A percentile compares a stretch with the other conserved stretches of the same genome.
These are phyloP conservation scores for Colletotrichum godetiae DNA, from an alignment of 2,329 filamentous ascomycete species.

Conservation along the genomic window DNA sequence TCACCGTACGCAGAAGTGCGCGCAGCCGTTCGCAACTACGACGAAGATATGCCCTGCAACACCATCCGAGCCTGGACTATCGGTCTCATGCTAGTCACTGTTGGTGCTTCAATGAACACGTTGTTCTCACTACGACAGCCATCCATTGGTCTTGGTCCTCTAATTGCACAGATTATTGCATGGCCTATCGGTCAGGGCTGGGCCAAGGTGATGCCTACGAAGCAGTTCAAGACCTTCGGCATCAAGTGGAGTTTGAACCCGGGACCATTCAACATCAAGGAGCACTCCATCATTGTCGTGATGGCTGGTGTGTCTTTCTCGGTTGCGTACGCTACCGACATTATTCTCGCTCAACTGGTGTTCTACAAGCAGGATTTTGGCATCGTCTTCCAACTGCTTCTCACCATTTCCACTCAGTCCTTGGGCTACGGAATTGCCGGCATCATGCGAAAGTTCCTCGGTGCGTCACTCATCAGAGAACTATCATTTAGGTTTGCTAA, in stretches of 20 bases:
- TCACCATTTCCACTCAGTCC: constrained; percentile 76
- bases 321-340: constrained; percentile 79
- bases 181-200: constrained; percentile 73
- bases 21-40: constrained; percentile 72
- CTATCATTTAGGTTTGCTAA: neutral
- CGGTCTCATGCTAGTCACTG: constrained; percentile 64
- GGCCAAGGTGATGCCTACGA: constrained; percentile 65
- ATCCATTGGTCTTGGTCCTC: constrained; percentile 68
- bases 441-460: constrained; percentile 73
- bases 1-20: constrained; percentile 76
- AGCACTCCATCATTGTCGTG: constrained; percentile 75
- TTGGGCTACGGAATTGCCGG: constrained; percentile 77
- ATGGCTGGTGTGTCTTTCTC: constrained; percentile 79
- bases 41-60: constrained; percentile 74
- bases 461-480: constrained; percentile 47
- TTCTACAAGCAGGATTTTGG: constrained; percentile 80
- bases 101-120: constrained; percentile 72
- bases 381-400: constrained; percentile 72
- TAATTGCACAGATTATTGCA: constrained; percentile 73
- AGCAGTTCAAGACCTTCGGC: constrained; percentile 63
- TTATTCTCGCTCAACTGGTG: constrained; percentile 76
- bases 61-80: constrained; percentile 75
- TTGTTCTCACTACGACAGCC: constrained; percentile 72
- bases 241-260: constrained; percentile 70
- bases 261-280: constrained; percentile 77